phyloP scores from a whole-genome alignment of 164 flowering plant species.

The Echeveria elegans region DNA sequence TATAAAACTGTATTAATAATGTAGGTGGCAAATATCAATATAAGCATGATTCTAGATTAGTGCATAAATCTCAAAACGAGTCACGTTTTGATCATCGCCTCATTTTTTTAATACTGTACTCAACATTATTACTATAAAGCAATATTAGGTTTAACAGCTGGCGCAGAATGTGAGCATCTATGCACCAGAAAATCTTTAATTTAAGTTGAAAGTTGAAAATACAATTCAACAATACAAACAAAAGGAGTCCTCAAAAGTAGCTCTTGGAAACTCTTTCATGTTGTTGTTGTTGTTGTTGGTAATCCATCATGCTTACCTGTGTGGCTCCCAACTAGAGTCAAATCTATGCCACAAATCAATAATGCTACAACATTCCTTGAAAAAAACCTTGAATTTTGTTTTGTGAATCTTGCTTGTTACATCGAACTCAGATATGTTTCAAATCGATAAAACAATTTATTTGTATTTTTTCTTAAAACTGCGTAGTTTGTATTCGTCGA shows the following conservation, averaged over 20 bases:
- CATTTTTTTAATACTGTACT: neutral
- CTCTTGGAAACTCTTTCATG: slow-evolving; percentile 1
- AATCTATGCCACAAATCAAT: neutral
- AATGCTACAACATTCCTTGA: no score
- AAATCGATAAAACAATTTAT: no score
- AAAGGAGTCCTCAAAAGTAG: no score
- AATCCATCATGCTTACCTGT: slow-evolving; percentile 3
- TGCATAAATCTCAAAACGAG: neutral
- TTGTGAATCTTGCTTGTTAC: no score
- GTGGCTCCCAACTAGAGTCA: neutral
- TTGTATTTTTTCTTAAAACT: no score
- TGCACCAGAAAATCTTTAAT: neutral
- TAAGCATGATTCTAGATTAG: neutral
- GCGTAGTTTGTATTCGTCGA: no score
- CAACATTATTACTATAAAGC: no score
- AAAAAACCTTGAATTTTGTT: no score
- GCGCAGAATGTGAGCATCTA: neutral
- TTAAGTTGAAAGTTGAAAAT: neutral
- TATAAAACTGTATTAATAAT: no score
- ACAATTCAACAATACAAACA: neutral
- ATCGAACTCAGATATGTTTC: no score
- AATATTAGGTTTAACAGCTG: neutral
- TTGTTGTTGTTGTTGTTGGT: slow-evolving; percentile 4
- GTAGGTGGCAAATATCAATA: no score
- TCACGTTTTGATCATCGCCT: neutral